Conservation (phyloP, 2,329 filamentous ascomycete species). For the Trichoderma koningiopsis region DNA sequence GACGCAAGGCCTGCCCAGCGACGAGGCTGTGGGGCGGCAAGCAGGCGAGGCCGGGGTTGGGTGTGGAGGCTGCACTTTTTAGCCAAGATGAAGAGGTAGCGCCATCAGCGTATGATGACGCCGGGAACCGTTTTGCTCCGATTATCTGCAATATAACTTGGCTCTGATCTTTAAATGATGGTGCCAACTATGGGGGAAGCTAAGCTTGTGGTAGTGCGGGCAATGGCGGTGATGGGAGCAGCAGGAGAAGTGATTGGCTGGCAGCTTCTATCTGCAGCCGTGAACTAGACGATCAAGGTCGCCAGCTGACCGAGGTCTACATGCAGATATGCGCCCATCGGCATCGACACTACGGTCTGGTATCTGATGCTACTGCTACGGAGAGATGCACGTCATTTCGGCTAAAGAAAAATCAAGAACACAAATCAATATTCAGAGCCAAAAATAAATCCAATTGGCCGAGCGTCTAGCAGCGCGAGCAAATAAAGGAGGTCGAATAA, state of each 20-base stretch:
- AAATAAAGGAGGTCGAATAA: not conserved
- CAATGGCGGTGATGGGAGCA: not conserved
- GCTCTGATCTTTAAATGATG: not conserved
- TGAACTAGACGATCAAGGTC: not conserved
- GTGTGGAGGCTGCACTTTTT: constrained; percentile 6
- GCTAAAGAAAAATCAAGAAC: not conserved
- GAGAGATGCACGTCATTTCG: not conserved
- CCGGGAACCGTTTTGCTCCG: not conserved
- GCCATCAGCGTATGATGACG: not conserved
- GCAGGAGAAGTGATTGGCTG: not conserved
- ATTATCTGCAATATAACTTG: not conserved
- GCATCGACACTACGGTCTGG: not conserved
- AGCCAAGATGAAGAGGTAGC: not conserved
- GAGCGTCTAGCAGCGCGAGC: not conserved
- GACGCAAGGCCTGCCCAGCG: constrained; percentile 17
- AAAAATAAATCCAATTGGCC: constrained; percentile 16
- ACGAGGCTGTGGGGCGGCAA: constrained; percentile 19
- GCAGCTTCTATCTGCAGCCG: too few species aligned
- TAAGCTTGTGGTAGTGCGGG: not conserved
- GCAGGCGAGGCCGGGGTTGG: not conserved
- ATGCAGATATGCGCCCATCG: not conserved
- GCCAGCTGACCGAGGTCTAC: not conserved
- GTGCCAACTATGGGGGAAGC: not conserved
- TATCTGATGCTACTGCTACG: too few species aligned
- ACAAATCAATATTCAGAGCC: not conserved